These are phyloP conservation scores for Dendrocalamus sinicus DNA, from an alignment of 176 grass and related monocot species.

Conservation along the genomic window DNA sequence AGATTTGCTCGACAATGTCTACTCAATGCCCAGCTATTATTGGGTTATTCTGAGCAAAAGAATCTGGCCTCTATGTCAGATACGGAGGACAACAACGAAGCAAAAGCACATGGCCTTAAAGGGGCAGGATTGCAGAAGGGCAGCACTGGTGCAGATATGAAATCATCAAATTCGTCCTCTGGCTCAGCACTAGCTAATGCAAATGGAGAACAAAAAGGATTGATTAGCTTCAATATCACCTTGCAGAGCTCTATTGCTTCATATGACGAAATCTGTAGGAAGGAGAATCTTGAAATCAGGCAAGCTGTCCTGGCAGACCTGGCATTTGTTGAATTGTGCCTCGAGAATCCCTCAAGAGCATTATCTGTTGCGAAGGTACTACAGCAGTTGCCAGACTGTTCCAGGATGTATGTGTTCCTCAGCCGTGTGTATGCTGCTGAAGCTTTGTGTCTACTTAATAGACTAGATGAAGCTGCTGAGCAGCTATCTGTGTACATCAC, in stretches of 20 bases:
- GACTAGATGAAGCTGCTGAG: conserved; percentile 69
- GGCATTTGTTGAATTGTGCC: conserved; percentile 80
- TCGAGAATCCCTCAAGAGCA: conserved; percentile 79
- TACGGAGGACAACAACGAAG: conserved; percentile 50
- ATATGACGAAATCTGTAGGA: conserved; percentile 67
- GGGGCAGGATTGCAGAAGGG: conserved; percentile 47
- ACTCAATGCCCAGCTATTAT: conserved; percentile 67
- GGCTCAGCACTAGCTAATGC: conserved; percentile 36
- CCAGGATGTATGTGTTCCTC: conserved; percentile 71
- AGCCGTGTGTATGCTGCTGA: conserved; percentile 82
- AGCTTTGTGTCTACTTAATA: conserved; percentile 76
- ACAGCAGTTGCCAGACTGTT: conserved; percentile 65
- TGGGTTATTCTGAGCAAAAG: conserved; percentile 53
- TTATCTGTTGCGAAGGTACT: conserved; percentile 64
- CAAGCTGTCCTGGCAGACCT: conserved; percentile 73
- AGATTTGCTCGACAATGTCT: conserved; percentile 73
- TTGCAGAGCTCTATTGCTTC: conserved; percentile 65
- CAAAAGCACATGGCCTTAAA: conserved; percentile 44
- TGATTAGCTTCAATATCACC: conserved; percentile 52
- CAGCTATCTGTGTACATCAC: conserved; percentile 72
- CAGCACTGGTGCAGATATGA: neutral
- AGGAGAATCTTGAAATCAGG: conserved; percentile 73
- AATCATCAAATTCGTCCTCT: conserved; percentile 42
- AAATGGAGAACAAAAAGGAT: conserved; percentile 70
- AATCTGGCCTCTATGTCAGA: conserved; percentile 26